Evolutionary conservation across 1,139 yeast genomes (phyloP).

Genomic region (Saccharomycopsis crataegensis): DNA sequence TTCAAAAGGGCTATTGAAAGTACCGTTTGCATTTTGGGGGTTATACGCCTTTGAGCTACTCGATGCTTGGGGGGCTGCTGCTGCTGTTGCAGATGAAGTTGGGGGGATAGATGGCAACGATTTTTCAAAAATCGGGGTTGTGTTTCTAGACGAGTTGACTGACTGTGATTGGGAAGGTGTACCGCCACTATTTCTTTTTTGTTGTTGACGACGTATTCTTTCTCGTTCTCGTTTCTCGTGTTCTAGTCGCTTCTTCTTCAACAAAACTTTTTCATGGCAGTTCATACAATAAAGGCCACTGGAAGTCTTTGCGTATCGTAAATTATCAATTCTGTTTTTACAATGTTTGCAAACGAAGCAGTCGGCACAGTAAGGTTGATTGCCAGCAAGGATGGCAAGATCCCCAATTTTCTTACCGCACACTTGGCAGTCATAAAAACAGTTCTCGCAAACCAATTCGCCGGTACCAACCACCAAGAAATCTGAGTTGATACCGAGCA

Average conservation of each 20-base stretch:
- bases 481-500: conserved; percentile 80
- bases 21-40: conserved; percentile 3
- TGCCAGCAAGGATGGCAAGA: conserved; percentile 92
- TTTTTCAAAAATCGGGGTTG: conserved; percentile 17
- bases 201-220: conserved; percentile 5
- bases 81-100: background rate
- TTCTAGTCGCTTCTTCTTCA: conserved; percentile 29
- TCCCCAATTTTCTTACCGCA: conserved; percentile 91
- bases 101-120: conserved; percentile 26
- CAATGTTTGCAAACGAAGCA: conserved; percentile 93
- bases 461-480: conserved; percentile 91
- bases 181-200: conserved; percentile 8
- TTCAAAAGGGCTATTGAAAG: conserved; percentile 16
- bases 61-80: no score
- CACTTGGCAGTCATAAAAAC: conserved; percentile 82
- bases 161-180: conserved; percentile 18
- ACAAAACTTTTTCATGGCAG: conserved; percentile 82
- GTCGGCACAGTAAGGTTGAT: conserved; percentile 85
- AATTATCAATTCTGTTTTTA: conserved; percentile 78
- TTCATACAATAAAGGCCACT: conserved; percentile 91
- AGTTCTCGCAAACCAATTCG: conserved; percentile 78
- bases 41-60: background rate
- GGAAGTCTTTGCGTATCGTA: conserved; percentile 87
- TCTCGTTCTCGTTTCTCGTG: conserved; percentile 18
- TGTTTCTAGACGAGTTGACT: conserved; percentile 19